Percentiles rank a stretch among this genome's conserved stretches.
phyloP scores from a whole-genome alignment of 2,329 filamentous ascomycete species.

The Fusarium sp. region DNA sequence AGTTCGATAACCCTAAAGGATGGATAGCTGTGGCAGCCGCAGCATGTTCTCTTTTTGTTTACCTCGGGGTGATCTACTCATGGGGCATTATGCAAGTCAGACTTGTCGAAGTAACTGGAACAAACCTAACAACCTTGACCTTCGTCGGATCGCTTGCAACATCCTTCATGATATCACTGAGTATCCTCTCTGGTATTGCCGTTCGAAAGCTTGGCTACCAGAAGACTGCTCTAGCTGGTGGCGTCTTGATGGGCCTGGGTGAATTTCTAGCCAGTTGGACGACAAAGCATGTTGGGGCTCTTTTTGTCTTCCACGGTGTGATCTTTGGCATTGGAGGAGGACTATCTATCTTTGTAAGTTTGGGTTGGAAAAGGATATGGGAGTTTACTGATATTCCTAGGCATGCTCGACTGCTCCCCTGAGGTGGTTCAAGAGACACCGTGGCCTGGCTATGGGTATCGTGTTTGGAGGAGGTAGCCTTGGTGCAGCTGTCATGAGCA shows the following conservation, averaged over 20 bases:
- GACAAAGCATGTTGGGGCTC: constrained; percentile 37
- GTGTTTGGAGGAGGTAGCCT: constrained; percentile 46
- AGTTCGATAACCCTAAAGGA: constrained; percentile 26
- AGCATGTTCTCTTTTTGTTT: constrained; percentile 42
- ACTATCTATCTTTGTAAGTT: constrained; percentile 36
- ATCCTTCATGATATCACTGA: constrained; percentile 43
- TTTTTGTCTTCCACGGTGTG: constrained; percentile 43
- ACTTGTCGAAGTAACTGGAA: constrained; percentile 39
- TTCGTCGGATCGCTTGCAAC: constrained; percentile 46
- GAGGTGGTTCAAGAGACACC: constrained; percentile 42
- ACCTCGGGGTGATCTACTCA: constrained; percentile 47
- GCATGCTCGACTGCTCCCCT: constrained; percentile 40
- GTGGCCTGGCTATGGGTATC: constrained; percentile 44
- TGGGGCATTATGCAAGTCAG: constrained; percentile 47
- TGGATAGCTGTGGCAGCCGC: constrained; percentile 36
- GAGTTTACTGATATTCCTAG: accelerated
- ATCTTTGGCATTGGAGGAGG: constrained; percentile 43
- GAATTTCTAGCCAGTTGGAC: constrained; percentile 45
- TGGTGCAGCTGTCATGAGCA: constrained; percentile 45
- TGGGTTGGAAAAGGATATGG: accelerated
- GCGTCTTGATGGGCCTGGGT: constrained; percentile 43
- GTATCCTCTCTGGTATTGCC: constrained; percentile 26
- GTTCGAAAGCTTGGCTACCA: constrained; percentile 42
- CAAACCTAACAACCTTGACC: constrained; percentile 42
- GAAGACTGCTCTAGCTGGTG: constrained; percentile 37